Evolutionary conservation across 805 yeast genomes (phyloP), one percentile per base, ranked within the genome.

Genomic region (Sungouiozyma intestinalis): DNA sequence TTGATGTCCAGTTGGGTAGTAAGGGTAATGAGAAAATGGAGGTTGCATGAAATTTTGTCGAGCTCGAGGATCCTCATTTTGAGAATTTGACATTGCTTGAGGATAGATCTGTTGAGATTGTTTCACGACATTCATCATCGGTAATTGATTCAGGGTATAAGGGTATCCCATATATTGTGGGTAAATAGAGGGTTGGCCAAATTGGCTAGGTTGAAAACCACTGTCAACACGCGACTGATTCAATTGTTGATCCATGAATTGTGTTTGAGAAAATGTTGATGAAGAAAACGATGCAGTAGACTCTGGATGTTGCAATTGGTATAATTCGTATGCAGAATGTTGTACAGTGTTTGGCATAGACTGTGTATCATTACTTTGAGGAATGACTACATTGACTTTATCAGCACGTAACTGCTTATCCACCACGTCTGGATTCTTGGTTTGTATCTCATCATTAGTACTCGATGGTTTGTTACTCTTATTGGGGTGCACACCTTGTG

Each of bases 381-480:
- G n/a, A n/a, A n/a, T n/a, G n/a, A n/a, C n/a, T n/a, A n/a, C n/a
- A n/a, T n/a, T n/a, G n/a, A n/a, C n/a, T n/a, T n/a, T n/a, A n/a
- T n/a, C n/a, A n/a, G n/a, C n/a, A n/a, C n/a, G n/a, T n/a, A n/a
- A n/a, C n/a, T n/a, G n/a, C n/a, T n/a, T n/a, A n/a, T n/a, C n/a
- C n/a, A n/a, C n/a, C n/a, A n/a, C n/a, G n/a, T n/a, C n/a, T n/a
- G n/a, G n/a, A n/a, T n/a, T n/a, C n/a, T n/a, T n/a, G n/a, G n/a
- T 24, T 24, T 24, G 9, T 24, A 11, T 7, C 6, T 24, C 29
- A 11, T 18, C 36, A 35, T 32, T 21, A 11, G 34, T 32, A 7
- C 16, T 20, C 4, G 37, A 14, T 32, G 33, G 16, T 4, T 13
- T 48, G 15, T 44, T 7, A 16, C 27, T 16, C 16, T 39, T 29